Base-by-base conservation (phyloP, 1,284 basidiomycete genomes). In the Cutaneotrichosporon cutaneum region DNA sequence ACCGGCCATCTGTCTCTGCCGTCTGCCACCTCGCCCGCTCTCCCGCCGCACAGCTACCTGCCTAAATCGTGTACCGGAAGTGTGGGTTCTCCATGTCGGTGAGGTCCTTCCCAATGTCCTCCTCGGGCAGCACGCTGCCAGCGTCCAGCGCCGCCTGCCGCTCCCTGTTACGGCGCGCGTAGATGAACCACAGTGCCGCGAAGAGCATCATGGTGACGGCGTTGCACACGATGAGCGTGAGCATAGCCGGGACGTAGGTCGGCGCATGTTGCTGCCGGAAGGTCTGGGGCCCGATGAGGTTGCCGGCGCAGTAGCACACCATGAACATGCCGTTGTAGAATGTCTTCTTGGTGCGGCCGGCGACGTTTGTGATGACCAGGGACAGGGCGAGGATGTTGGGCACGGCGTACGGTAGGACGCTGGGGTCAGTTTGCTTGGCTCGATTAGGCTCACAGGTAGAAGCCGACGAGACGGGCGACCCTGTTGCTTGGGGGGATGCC, bases 341-440 rank as follows among this genome's bases (percentile, higher is more conserved):
- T 10, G 62, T 65, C 58, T 68, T 70, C 63, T 70, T 70, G 4
- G 68, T 70, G 32, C 68, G 63, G 22, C 68, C 68, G 13, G 62
- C 67, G 36, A 68, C 59, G 32, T 59, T 62, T 18, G 57, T 51
- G 35, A 54, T 24, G 24, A 63, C 32, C 33, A 63, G 32, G 1
- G 30, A 35, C 30, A 48, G 7, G 14, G 11, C 22, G 27, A 36
- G 16, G n/a, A 30, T 36, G 21, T 48, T 21, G 21, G 44, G 21
- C 4, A 44, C 27, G 11, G 55, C 30, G 44, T 35, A 62, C 16
- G 27, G 21, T 11, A 61, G 51, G 54, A 33, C 27, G 26, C 42
- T 44, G n/a, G 42, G 10, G 18, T 44, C 35, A 16, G 42, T 44
- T n/a, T 18, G 42, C 42, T 8, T 11, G 35, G 35, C 9, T 9